A percentile compares a stretch with the other conserved stretches of the same genome.
Evolutionary conservation across 2,329 filamentous ascomycete species (phyloP).

Genomic region (Hirsutella minnesotensis): DNA sequence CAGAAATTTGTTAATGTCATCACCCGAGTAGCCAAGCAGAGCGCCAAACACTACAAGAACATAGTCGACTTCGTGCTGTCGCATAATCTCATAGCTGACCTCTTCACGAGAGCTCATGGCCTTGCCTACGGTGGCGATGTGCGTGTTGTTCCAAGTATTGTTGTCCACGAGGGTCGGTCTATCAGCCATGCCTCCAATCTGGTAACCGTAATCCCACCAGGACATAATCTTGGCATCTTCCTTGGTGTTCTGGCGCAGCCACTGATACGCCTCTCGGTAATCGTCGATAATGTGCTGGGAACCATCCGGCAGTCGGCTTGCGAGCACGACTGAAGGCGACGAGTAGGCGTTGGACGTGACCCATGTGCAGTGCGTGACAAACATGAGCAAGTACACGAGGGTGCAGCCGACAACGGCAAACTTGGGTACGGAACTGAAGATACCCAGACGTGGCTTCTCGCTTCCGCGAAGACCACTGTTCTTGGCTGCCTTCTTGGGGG

Average conservation of each 20-base stretch:
- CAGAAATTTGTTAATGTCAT: conserved; percentile 99
- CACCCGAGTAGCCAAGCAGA: conserved; percentile 90
- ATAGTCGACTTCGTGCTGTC: conserved; percentile 97
- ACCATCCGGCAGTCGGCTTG: conserved; percentile 83
- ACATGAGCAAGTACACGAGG: conserved; percentile 74
- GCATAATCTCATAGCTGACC: conserved; percentile 96
- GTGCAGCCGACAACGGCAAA: conserved; percentile 60
- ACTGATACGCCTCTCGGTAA: conserved; percentile 98
- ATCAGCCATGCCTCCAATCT: conserved; percentile 99
- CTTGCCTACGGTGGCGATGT: conserved; percentile 97
- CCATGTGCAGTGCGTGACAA: conserved; percentile 97
- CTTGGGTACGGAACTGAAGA: conserved; percentile 76
- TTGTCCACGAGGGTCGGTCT: conserved; percentile 95
- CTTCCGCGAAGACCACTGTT: conserved; percentile 53
- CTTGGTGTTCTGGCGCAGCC: conserved; percentile 93
- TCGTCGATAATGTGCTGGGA: conserved; percentile 98
- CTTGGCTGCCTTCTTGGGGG: conserved; percentile 45
- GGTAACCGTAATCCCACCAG: conserved; percentile 99
- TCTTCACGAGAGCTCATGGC: conserved; percentile 97
- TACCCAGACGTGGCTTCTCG: conserved; percentile 63
- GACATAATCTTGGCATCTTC: conserved; percentile 98
- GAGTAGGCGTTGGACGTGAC: conserved; percentile 98
- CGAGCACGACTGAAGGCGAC: conserved; percentile 91
- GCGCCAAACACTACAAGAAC: conserved; percentile 96
- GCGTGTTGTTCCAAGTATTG: conserved; percentile 99